A percentile compares a stretch with the other conserved stretches of the same genome.
phyloP scores from a whole-genome alignment of 352 stramenopile species.

The Phytophthora tentaculata region DNA sequence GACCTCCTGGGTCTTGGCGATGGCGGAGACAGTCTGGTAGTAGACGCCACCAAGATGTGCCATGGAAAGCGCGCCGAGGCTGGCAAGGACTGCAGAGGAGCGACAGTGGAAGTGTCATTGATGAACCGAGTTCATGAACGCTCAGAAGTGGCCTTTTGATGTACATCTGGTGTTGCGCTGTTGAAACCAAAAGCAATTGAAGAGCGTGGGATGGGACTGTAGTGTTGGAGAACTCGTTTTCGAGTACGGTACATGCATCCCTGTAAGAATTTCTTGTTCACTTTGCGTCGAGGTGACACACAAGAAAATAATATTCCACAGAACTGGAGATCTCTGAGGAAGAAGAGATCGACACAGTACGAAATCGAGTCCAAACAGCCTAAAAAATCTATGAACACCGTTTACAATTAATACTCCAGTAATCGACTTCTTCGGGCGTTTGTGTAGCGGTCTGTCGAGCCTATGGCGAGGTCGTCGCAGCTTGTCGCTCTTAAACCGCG shows the following conservation, averaged over 20 bases:
- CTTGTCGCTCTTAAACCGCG: slow-evolving; percentile 3
- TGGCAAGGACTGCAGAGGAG: slow-evolving; percentile 23
- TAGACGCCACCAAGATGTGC: slow-evolving; percentile 37
- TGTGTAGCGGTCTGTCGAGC: not conserved
- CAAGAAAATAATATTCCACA: too few relatives aligned
- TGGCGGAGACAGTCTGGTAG: slow-evolving; percentile 21
- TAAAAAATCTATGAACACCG: too few relatives aligned
- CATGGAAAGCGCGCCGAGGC: slow-evolving; percentile 6
- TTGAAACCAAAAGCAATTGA: not conserved
- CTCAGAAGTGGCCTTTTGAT: slow-evolving; percentile 3
- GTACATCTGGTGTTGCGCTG: not conserved
- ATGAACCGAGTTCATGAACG: slow-evolving; percentile 15
- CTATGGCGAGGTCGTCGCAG: not conserved
- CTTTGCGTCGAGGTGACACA: too few relatives aligned
- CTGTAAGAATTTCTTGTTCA: too few relatives aligned
- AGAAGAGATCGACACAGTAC: too few relatives aligned
- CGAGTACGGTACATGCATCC: too few relatives aligned
- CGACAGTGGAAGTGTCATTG: slow-evolving; percentile 32
- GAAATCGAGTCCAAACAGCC: too few relatives aligned
- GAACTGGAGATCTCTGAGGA: too few relatives aligned
- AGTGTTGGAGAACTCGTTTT: too few relatives aligned
- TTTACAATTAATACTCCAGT: not conserved
- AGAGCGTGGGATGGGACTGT: not conserved
- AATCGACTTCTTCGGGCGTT: slow-evolving; percentile 3
- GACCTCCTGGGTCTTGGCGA: slow-evolving; percentile 15